Conservation (phyloP, 164 flowering plant species). For the Buxus sempervirens region DNA sequence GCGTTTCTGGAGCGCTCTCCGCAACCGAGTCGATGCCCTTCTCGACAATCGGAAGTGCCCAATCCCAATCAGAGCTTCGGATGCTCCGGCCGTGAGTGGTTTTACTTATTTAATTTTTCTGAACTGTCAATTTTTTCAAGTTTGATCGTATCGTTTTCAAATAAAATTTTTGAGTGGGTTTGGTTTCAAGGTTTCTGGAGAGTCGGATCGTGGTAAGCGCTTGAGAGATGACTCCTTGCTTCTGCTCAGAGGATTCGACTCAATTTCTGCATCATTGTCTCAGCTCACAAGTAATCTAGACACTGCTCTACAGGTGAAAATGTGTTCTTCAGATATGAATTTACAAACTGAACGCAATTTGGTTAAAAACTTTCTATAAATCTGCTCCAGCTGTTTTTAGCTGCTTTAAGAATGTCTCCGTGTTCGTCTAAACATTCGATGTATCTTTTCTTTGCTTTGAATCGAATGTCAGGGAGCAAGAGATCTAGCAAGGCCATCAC, state of each 20-base stretch:
- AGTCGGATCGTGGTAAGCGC: constrained; percentile 27
- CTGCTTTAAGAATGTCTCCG: no score
- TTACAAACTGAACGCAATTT: background rate
- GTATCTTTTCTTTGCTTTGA: background rate
- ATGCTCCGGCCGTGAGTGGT: constrained; percentile 17
- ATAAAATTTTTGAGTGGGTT: background rate
- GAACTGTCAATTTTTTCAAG: no score
- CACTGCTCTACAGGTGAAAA: constrained; percentile 60
- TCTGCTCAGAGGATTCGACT: constrained; percentile 86
- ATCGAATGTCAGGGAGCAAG: constrained; percentile 61
- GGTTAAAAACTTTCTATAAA: no score
- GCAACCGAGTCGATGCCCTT: constrained; percentile 53
- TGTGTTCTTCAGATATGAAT: background rate
- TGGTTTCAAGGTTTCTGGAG: constrained; percentile 29
- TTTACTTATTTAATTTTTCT: background rate
- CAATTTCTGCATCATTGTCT: constrained; percentile 62
- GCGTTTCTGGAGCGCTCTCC: constrained; percentile 69
- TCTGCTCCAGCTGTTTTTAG: no score
- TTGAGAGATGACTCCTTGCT: constrained; percentile 75
- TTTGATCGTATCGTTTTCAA: background rate
- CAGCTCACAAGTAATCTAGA: constrained; percentile 64
- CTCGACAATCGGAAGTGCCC: constrained; percentile 40
- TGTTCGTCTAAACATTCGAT: no score
- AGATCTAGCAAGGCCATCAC: constrained; percentile 61
- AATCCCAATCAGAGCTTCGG: background rate